A percentile compares a stretch with the other conserved stretches of the same genome.
These are phyloP conservation scores for Colletotrichum abscissum DNA, from an alignment of 2,329 filamentous ascomycete genomes.

Conservation along the genomic window DNA sequence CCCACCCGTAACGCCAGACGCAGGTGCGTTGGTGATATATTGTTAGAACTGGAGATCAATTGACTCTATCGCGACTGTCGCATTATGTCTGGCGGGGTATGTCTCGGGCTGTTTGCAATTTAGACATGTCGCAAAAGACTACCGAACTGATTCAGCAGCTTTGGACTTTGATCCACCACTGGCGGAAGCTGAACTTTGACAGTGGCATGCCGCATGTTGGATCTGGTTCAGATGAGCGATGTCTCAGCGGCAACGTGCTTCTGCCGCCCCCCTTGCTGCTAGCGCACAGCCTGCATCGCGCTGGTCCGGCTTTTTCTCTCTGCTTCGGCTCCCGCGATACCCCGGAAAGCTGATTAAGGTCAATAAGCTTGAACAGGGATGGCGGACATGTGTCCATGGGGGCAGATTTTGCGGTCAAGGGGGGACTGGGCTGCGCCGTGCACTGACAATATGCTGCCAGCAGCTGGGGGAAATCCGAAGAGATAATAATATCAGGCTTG, in stretches of 20 bases:
- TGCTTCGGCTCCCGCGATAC: conserved; percentile 13
- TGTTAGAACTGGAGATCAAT: conserved; percentile 11
- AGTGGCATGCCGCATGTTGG: not conserved
- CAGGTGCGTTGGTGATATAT: conserved; percentile 18
- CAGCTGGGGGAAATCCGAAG: not conserved
- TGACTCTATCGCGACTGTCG: not conserved
- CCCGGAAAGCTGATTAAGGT: conserved; percentile 16
- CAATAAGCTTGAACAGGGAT: not conserved
- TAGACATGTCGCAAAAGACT: not conserved
- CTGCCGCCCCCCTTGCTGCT: not conserved
- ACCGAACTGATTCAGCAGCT: conserved; percentile 5
- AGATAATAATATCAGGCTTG: not conserved
- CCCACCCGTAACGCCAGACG: not conserved
- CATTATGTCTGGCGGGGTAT: conserved; percentile 2
- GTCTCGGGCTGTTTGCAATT: not conserved
- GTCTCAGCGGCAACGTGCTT: not conserved
- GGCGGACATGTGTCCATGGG: not conserved
- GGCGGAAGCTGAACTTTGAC: not conserved
- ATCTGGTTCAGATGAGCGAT: not conserved
- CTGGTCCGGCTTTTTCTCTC: not conserved
- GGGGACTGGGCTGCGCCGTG: not conserved
- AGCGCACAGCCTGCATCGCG: not conserved
- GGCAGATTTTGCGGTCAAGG: not conserved
- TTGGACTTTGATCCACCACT: not conserved
- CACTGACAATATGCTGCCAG: not conserved